phyloP scores from a whole-genome alignment of 2,329 filamentous ascomycete species.

The Cryphonectria parasitica region DNA sequence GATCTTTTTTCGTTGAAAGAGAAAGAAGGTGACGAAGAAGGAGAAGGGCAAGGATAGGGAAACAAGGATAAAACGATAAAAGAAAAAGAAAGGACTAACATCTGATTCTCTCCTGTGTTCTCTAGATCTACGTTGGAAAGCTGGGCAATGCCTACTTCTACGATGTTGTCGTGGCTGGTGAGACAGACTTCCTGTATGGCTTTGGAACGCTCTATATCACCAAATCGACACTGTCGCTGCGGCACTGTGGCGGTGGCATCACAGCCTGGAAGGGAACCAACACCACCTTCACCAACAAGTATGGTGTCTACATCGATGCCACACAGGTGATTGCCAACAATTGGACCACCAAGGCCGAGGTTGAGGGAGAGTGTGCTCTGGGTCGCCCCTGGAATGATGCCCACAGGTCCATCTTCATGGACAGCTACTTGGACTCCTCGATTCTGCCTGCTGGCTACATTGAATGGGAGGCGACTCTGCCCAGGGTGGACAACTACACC shows the following conservation, averaged over 20 bases:
- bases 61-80: no score
- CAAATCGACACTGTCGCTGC: slow-evolving; percentile 56
- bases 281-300: slow-evolving; percentile 68
- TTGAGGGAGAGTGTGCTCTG: slow-evolving; percentile 55
- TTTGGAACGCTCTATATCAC: slow-evolving; percentile 68
- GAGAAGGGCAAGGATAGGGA: background rate
- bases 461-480: slow-evolving; percentile 47
- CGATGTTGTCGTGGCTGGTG: slow-evolving; percentile 61
- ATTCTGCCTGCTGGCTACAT: slow-evolving; percentile 60
- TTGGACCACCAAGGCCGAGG: slow-evolving; percentile 40
- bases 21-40: no score
- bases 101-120: background rate
- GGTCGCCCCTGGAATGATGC: slow-evolving; percentile 66
- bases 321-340: slow-evolving; percentile 61
- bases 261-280: slow-evolving; percentile 71
- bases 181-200: slow-evolving; percentile 72
- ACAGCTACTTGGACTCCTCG: slow-evolving; percentile 55
- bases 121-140: slow-evolving; percentile 65
- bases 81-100: background rate
- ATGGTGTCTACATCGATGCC: slow-evolving; percentile 66
- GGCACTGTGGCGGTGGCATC: slow-evolving; percentile 67
- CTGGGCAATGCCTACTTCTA: slow-evolving; percentile 69
- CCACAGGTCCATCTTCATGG: slow-evolving; percentile 61
- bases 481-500: slow-evolving; percentile 50
- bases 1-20: background rate